phyloP scores from a whole-genome alignment of 192 early-diverging fungal genomes.

The Coemansia sp. region DNA sequence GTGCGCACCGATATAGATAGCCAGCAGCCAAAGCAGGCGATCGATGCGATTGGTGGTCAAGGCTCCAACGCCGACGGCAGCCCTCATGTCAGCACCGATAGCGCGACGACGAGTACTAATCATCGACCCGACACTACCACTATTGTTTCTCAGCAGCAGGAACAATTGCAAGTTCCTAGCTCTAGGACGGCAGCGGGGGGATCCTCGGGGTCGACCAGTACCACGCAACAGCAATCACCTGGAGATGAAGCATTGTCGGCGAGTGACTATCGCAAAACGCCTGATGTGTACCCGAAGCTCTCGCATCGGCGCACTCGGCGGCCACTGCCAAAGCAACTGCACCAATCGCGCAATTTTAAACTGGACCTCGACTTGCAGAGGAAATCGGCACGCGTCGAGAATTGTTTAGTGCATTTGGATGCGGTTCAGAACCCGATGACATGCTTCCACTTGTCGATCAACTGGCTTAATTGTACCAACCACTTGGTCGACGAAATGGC shows the following conservation, averaged over 20 bases:
- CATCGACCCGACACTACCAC: background rate
- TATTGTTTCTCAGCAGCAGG: background rate
- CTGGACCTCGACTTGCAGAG: slow-evolving; percentile 87
- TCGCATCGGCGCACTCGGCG: slow-evolving; percentile 23
- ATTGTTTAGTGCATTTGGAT: slow-evolving; percentile 88
- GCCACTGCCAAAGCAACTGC: slow-evolving; percentile 56
- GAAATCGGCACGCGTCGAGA: slow-evolving; percentile 76
- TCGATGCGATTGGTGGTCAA: background rate
- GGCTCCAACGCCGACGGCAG: background rate
- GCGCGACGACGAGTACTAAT: background rate
- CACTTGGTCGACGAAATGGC: slow-evolving; percentile 86
- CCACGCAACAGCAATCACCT: slow-evolving; percentile 1
- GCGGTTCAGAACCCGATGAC: slow-evolving; percentile 83
- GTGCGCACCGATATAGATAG: slow-evolving; percentile 23
- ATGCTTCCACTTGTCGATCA: slow-evolving; percentile 91
- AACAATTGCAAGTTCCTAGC: background rate
- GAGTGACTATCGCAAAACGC: slow-evolving; percentile 17
- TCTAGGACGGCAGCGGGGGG: slow-evolving; percentile 3
- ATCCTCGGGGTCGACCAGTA: background rate
- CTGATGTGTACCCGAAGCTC: slow-evolving; percentile 34
- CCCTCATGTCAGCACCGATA: background rate
- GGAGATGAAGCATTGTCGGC: background rate
- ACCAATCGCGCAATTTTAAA: slow-evolving; percentile 66
- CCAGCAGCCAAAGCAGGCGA: background rate
- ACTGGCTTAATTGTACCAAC: slow-evolving; percentile 96